Conservation (phyloP, 345 rosid genomes). For the Salix udensis region DNA sequence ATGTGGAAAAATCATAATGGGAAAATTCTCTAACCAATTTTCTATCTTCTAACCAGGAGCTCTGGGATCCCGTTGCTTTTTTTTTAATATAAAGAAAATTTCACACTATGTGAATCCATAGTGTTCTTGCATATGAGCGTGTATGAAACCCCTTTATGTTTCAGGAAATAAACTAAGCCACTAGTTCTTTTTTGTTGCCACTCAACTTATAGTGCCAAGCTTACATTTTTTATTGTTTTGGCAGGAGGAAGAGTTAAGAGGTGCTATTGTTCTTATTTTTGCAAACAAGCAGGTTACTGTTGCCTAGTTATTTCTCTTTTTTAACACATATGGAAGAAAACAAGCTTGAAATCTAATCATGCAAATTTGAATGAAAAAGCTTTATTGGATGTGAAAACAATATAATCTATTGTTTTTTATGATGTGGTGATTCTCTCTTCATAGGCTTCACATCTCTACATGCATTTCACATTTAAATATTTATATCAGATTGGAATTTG, state of each 20-base stretch:
- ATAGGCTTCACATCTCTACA: neutral
- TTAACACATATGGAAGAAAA: neutral
- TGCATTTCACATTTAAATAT: neutral
- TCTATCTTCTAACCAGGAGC: no score
- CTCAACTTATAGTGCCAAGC: neutral
- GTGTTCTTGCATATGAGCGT: no score
- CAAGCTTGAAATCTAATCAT: neutral
- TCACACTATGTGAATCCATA: no score
- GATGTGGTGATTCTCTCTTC: neutral
- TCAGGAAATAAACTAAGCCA: no score
- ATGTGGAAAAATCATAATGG: no score
- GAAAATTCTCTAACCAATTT: no score
- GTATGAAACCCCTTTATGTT: no score
- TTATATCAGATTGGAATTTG: neutral
- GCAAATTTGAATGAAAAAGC: neutral
- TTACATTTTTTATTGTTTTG: neutral
- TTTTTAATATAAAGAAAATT: no score
- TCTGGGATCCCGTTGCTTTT: no score
- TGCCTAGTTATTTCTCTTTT: neutral
- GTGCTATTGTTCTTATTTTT: constrained; percentile 50
- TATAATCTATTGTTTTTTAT: neutral
- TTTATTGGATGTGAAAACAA: neutral
- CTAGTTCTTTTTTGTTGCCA: no score
- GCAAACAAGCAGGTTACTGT: constrained; percentile 56
- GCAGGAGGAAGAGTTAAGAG: constrained; percentile 56